Percentiles rank a stretch among this genome's conserved stretches.
phyloP scores from a whole-genome alignment of 371 early-diverging fungal species.

The Mortierella sp. region DNA sequence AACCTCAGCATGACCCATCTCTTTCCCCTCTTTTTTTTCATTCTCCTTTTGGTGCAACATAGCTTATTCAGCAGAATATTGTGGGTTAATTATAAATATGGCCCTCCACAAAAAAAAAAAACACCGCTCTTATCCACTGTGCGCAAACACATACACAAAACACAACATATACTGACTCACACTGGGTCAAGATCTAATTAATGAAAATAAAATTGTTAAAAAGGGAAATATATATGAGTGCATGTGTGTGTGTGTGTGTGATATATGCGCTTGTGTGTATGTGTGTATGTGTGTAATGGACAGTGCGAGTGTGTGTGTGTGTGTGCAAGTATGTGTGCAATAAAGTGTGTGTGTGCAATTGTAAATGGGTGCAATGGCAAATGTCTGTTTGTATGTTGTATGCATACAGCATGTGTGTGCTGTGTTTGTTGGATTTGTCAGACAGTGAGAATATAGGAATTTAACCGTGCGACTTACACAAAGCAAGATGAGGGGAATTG shows the following conservation, averaged over 20 bases:
- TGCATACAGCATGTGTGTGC: too few relatives aligned
- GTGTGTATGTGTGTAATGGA: constrained; percentile 1
- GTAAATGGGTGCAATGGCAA: too few relatives aligned
- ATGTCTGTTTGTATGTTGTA: too few relatives aligned
- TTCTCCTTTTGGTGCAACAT: neutral
- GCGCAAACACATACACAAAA: too few relatives aligned
- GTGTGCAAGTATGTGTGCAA: neutral
- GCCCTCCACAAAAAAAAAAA: too few relatives aligned
- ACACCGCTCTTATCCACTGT: too few relatives aligned
- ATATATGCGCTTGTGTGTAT: neutral
- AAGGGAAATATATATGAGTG: too few relatives aligned
- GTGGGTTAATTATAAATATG: neutral
- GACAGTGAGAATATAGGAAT: neutral
- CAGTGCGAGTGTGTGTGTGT: constrained; percentile 9
- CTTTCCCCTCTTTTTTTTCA: neutral
- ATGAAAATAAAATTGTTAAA: too few relatives aligned
- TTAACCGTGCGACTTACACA: constrained; percentile 5
- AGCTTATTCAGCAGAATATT: too few relatives aligned
- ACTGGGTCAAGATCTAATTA: too few relatives aligned
- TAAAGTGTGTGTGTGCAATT: too few relatives aligned
- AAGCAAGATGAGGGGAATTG: neutral
- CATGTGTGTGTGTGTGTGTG: neutral
- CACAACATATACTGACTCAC: too few relatives aligned
- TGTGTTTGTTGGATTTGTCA: constrained; percentile 5
- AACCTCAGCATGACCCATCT: neutral